Evolutionary conservation across 2,329 filamentous ascomycete species (phyloP).

Genomic region (Juglanconis oblonga): DNA sequence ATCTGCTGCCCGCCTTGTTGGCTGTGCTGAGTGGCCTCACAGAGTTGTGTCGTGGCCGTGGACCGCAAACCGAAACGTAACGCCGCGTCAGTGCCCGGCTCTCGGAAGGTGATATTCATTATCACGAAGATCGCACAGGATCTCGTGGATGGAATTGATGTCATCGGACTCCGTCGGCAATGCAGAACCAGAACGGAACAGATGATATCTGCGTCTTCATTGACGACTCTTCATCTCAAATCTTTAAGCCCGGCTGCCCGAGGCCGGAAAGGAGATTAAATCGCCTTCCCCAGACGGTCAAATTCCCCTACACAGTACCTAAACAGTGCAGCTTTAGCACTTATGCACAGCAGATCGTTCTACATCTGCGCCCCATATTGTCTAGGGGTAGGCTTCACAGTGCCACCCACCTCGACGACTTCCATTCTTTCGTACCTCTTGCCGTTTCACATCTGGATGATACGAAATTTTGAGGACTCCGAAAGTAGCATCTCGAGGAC

Average conservation of each 20-base stretch:
- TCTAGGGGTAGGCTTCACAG: neutral
- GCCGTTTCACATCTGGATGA: no score
- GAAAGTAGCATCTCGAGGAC: neutral
- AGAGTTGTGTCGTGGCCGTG: neutral
- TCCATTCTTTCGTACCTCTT: neutral
- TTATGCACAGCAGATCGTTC: neutral
- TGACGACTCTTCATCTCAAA: no score
- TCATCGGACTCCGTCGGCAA: neutral
- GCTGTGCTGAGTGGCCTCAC: neutral
- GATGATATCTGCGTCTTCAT: no score
- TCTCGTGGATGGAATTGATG: neutral
- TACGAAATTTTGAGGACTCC: neutral
- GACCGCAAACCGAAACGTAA: neutral
- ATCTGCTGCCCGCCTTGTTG: neutral
- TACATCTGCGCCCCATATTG: neutral
- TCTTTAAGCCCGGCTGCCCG: no score
- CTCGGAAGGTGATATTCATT: conserved; percentile 11
- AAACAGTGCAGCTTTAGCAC: neutral
- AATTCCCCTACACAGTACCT: no score
- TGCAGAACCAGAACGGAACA: neutral
- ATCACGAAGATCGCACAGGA: neutral
- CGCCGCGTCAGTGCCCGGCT: conserved; percentile 16
- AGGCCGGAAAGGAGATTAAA: no score
- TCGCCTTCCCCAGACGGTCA: no score
- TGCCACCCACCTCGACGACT: neutral